Percentiles rank a stretch among this genome's conserved stretches.
Evolutionary conservation across 1,284 basidiomycete genomes (phyloP).

Genomic region (Stygiomarasmius scandens): DNA sequence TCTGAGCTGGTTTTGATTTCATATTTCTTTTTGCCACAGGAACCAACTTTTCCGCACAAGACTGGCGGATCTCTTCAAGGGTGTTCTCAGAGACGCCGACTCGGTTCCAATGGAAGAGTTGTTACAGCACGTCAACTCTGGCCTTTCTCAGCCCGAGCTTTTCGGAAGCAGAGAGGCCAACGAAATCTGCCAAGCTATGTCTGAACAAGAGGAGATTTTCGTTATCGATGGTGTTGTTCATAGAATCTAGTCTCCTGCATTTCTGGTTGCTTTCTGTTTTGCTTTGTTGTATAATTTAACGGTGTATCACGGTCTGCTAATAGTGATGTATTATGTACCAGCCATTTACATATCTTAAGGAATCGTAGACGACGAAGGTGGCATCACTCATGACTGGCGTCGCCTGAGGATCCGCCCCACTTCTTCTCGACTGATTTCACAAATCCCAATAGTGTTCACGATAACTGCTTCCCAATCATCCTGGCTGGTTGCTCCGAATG

Average conservation of each 20-base stretch:
- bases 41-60: slow-evolving; percentile 78
- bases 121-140: slow-evolving; percentile 80
- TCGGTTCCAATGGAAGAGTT: slow-evolving; percentile 73
- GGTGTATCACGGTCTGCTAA: not conserved
- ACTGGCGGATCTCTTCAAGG: slow-evolving; percentile 72
- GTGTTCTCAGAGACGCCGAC: slow-evolving; percentile 74
- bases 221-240: slow-evolving; percentile 60
- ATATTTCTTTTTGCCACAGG: slow-evolving; percentile 39
- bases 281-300: slow-evolving; percentile 1
- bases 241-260: slow-evolving; percentile 7
- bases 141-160: slow-evolving; percentile 65
- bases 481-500: slow-evolving; percentile 46
- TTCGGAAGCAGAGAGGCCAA: slow-evolving; percentile 85
- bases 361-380: not conserved
- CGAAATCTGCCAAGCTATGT: slow-evolving; percentile 77
- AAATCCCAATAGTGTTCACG: slow-evolving; percentile 45
- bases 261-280: not conserved
- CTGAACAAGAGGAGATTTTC: slow-evolving; percentile 86
- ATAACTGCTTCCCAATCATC: slow-evolving; percentile 51
- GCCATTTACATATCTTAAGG: not conserved
- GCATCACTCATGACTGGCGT: slow-evolving; percentile 30
- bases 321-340: slow-evolving; percentile 1
- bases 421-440: slow-evolving; percentile 57
- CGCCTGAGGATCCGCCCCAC: slow-evolving; percentile 52
- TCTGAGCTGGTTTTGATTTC: slow-evolving; percentile 1